A percentile compares a stretch with the other conserved stretches of the same genome.
These are phyloP conservation scores for Hevea brasiliensis DNA, from an alignment of 345 rosid species.

Conservation along the genomic window DNA sequence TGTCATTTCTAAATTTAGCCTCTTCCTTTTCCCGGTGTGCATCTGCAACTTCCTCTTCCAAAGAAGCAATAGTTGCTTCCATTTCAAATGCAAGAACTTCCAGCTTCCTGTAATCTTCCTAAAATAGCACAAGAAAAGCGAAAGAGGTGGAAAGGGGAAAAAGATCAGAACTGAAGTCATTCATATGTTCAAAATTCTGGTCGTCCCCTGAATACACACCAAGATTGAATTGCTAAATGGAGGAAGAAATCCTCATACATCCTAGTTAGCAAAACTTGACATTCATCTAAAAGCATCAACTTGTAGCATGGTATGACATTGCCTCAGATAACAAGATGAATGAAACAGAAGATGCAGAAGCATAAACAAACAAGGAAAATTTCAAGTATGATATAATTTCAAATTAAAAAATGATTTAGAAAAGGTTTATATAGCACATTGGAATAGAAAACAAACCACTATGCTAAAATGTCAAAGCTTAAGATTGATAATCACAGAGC, in stretches of 20 bases:
- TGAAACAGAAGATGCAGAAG: neutral
- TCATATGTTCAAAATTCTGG: conserved; percentile 11
- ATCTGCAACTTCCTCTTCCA: conserved; percentile 66
- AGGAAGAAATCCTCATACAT: neutral
- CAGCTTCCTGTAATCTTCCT: conserved; percentile 75
- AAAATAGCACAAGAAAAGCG: conserved; percentile 24
- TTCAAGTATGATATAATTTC: neutral
- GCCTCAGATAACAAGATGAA: neutral
- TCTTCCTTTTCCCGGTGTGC: conserved; percentile 60
- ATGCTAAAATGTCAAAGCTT: neutral
- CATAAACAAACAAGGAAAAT: neutral
- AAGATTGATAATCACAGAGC: neutral
- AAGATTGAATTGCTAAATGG: neutral
- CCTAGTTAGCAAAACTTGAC: neutral
- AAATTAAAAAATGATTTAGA: neutral
- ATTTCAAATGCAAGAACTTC: conserved; percentile 90
- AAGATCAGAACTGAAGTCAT: conserved; percentile 11
- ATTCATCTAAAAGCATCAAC: neutral
- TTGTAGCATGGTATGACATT: neutral
- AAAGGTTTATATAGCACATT: neutral
- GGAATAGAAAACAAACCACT: neutral
- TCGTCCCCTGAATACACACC: conserved; percentile 6
- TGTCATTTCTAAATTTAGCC: conserved; percentile 45
- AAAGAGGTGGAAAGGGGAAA: conserved; percentile 7
- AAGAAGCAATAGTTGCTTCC: conserved; percentile 84